Conservation (phyloP, 371 early-diverging fungal genomes). For the Syncephalastrum sp. region DNA sequence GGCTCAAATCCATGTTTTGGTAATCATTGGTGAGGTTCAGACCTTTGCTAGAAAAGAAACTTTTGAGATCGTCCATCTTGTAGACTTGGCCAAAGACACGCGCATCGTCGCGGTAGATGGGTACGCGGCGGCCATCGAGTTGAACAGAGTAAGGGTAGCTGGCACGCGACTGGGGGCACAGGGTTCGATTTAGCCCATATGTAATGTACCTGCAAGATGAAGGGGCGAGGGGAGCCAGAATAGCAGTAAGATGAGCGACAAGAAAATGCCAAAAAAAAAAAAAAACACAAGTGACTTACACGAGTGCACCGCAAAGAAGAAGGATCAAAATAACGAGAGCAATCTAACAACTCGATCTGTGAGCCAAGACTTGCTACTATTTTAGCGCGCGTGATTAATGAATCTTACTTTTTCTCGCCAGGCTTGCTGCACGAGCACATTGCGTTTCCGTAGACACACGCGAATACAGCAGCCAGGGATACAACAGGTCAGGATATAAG, state of each 20-base stretch:
- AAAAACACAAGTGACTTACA: not conserved
- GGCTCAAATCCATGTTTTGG: conserved; percentile 45
- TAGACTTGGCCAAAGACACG: conserved; percentile 52
- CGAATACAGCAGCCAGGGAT: conserved; percentile 52
- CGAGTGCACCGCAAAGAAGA: conserved; percentile 55
- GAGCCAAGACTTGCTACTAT: conserved; percentile 19
- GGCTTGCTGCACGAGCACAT: conserved; percentile 54
- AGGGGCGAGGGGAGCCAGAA: conserved; percentile 28
- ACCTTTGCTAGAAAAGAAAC: conserved; percentile 31
- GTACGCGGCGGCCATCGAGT: conserved; percentile 23
- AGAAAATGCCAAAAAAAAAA: not conserved
- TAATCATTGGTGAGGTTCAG: conserved; percentile 45
- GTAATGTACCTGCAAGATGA: conserved; percentile 52
- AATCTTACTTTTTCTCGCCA: conserved; percentile 68
- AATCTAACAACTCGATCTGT: conserved; percentile 36
- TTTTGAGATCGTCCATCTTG: conserved; percentile 33
- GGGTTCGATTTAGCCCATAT: conserved; percentile 53
- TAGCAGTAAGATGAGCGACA: not conserved
- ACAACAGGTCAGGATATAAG: conserved; percentile 53
- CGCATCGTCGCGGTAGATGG: conserved; percentile 35
- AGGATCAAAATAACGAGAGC: conserved; percentile 71
- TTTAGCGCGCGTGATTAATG: not conserved
- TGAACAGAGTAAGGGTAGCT: conserved; percentile 27
- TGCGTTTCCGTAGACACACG: conserved; percentile 40
- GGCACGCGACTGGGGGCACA: conserved; percentile 38